Conservation (phyloP, 2,329 filamentous ascomycete species). For the Fusarium abutilonis region DNA sequence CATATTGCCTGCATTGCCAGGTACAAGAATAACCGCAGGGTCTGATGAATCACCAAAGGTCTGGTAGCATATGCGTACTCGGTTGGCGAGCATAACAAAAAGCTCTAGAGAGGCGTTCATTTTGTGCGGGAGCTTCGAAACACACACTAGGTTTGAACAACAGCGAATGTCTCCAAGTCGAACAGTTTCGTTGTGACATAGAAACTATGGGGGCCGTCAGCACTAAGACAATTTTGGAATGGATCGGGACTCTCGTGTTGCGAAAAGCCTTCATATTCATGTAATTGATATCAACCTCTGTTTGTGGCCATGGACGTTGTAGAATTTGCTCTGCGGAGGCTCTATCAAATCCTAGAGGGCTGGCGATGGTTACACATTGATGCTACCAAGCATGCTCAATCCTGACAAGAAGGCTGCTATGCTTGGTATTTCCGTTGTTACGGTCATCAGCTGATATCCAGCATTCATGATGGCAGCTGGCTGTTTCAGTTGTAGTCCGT, state of each 20-base stretch:
- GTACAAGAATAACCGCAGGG: slow-evolving; percentile 42
- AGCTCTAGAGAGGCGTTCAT: slow-evolving; percentile 39
- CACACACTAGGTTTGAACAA: neutral
- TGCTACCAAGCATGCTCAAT: slow-evolving; percentile 2
- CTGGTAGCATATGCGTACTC: slow-evolving; percentile 47
- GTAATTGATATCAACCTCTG: neutral
- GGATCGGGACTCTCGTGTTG: neutral
- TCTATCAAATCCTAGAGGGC: neutral
- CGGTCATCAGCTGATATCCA: slow-evolving; percentile 28
- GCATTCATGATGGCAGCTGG: too few species aligned
- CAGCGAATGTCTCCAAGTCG: neutral
- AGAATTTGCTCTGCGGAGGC: neutral
- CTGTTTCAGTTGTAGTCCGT: neutral
- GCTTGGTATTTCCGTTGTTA: slow-evolving; percentile 56
- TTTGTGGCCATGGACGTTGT: neutral
- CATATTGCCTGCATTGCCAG: slow-evolving; percentile 40
- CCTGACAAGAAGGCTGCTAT: slow-evolving; percentile 59
- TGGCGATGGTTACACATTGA: neutral
- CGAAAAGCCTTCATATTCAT: too few species aligned
- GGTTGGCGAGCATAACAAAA: slow-evolving; percentile 41
- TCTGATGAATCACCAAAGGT: slow-evolving; percentile 41
- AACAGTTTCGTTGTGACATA: neutral
- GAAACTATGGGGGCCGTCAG: neutral
- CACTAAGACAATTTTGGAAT: neutral
- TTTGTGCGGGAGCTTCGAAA: too few species aligned